These are phyloP conservation scores for Colletotrichum endophyticum DNA, from an alignment of 2,329 filamentous ascomycete genomes.

Conservation along the genomic window DNA sequence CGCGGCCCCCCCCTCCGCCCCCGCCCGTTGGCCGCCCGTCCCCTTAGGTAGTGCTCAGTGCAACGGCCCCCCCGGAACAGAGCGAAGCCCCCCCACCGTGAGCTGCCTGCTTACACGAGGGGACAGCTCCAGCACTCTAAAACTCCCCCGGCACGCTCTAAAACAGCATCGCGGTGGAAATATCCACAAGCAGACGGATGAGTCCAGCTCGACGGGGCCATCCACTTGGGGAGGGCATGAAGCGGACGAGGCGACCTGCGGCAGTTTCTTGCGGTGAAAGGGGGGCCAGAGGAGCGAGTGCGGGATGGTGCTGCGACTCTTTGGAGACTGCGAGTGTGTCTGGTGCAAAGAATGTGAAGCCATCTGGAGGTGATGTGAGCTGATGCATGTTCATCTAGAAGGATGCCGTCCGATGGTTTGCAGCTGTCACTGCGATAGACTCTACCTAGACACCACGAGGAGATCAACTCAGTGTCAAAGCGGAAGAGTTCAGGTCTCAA, in stretches of 20 bases:
- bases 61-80: neutral
- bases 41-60: neutral
- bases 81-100: neutral
- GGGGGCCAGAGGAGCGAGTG: neutral
- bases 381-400: neutral
- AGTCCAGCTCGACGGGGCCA: neutral
- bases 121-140: constrained; percentile 1
- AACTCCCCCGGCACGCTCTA: neutral
- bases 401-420: neutral
- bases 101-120: neutral
- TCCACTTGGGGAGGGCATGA: neutral
- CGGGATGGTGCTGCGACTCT: neutral
- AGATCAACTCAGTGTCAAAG: neutral
- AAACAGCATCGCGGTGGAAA: neutral
- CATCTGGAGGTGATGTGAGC: neutral
- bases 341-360: neutral
- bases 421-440: neutral
- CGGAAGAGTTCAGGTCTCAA: neutral
- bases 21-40: neutral
- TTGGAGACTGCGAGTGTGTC: neutral
- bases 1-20: neutral
- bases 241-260: neutral
- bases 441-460: neutral
- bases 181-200: neutral
- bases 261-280: neutral